These are phyloP conservation scores for Anethum foeniculum DNA, from an alignment of 140 eudicot species.

Conservation along the genomic window DNA sequence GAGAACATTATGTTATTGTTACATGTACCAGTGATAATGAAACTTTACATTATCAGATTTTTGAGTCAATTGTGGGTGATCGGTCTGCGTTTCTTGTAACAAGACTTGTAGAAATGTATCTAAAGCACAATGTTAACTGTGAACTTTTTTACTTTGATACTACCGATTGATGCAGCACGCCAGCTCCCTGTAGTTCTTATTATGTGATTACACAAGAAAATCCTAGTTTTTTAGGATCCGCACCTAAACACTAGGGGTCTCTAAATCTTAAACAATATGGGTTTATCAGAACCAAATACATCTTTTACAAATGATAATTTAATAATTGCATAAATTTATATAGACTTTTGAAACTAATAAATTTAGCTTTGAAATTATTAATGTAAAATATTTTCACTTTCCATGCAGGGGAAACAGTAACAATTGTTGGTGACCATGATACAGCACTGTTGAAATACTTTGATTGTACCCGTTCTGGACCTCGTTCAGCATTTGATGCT, in stretches of 20 bases:
- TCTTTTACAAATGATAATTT: neutral
- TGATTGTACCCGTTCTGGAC: conserved; percentile 93
- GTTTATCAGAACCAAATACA: neutral
- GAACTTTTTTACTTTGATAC: neutral
- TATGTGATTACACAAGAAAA: neutral
- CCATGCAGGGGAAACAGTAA: conserved; percentile 75
- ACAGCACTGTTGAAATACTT: conserved; percentile 71
- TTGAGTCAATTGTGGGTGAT: neutral
- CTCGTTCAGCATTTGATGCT: conserved; percentile 89
- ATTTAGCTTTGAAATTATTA: neutral
- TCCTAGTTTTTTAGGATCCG: neutral
- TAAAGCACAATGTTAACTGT: neutral
- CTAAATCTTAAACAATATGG: neutral
- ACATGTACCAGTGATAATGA: neutral
- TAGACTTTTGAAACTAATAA: neutral
- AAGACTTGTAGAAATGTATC: neutral
- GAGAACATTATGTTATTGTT: neutral
- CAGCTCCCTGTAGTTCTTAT: neutral
- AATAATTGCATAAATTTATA: neutral
- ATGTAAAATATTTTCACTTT: neutral
- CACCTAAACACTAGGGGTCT: neutral
- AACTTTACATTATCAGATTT: neutral
- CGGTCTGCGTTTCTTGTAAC: neutral
- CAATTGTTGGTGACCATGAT: conserved; percentile 90
- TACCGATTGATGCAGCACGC: neutral